Percentiles rank a stretch among this genome's conserved stretches.
Evolutionary conservation across 306 rosid species (phyloP).

Genomic region (Casuarina cunninghamiana): DNA sequence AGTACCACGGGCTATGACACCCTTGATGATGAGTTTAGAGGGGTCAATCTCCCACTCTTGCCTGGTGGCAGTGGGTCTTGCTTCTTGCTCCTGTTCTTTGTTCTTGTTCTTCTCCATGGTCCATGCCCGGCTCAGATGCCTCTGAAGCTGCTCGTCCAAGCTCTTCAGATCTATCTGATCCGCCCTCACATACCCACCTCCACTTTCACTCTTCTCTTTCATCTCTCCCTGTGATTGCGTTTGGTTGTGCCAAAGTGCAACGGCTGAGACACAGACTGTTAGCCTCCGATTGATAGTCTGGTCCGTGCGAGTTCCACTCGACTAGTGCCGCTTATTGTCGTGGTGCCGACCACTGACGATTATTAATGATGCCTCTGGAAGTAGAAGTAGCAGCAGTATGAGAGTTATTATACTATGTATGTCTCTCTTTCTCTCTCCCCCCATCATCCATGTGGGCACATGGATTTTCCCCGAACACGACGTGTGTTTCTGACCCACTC

Average conservation of each 20-base stretch:
- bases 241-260: slow-evolving; percentile 4
- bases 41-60: slow-evolving; percentile 99
- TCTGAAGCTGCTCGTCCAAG: slow-evolving; percentile 95
- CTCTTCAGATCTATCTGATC: slow-evolving; percentile 99
- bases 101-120: slow-evolving; percentile 91
- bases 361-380: slow-evolving; percentile 41
- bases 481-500: slow-evolving; percentile 76
- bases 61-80: slow-evolving; percentile 47
- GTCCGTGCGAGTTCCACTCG: background rate
- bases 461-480: slow-evolving; percentile 92
- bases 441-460: slow-evolving; percentile 89
- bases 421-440: background rate
- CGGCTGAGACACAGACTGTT: background rate
- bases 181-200: slow-evolving; percentile 86
- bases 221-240: slow-evolving; percentile 28
- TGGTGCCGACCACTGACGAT: slow-evolving; percentile 17
- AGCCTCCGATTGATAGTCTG: background rate
- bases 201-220: slow-evolving; percentile 86
- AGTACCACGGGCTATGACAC: slow-evolving; percentile 91
- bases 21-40: slow-evolving; percentile 74
- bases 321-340: background rate
- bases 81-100: slow-evolving; percentile 47
- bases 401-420: background rate
- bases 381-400: slow-evolving; percentile 9
- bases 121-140: slow-evolving; percentile 87